Conservation (phyloP, 768 basidiomycete species). For the Suillus variegatus region DNA sequence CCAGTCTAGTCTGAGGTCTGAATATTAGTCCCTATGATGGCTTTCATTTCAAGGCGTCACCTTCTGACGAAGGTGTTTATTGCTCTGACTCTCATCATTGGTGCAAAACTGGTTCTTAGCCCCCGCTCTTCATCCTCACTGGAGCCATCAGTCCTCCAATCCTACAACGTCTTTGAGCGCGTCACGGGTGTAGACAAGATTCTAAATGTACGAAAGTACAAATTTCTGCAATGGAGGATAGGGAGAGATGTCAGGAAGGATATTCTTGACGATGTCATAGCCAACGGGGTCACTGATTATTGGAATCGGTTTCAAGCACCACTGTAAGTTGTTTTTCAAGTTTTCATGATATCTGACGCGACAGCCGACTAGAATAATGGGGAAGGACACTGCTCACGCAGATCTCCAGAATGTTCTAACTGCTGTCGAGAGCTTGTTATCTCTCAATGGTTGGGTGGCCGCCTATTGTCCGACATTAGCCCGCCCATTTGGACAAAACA, state of each 20-base stretch:
- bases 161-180: conserved; percentile 65
- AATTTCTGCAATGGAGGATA: conserved; percentile 85
- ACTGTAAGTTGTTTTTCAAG: conserved; percentile 57
- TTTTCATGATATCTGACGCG: not conserved
- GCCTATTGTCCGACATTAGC: conserved; percentile 90
- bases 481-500: conserved; percentile 95
- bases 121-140: conserved; percentile 16
- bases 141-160: conserved; percentile 39
- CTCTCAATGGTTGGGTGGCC: conserved; percentile 97
- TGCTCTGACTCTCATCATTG: conserved; percentile 21
- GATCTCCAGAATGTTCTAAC: conserved; percentile 89
- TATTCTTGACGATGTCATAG: conserved; percentile 72
- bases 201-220: conserved; percentile 86
- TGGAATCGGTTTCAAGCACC: conserved; percentile 94
- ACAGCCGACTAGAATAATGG: conserved; percentile 57
- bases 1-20: not conserved
- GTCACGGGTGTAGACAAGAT: conserved; percentile 69
- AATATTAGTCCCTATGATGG: conserved; percentile 19
- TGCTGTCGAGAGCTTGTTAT: conserved; percentile 92
- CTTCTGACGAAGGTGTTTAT: conserved; percentile 23
- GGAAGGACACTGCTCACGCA: conserved; percentile 81
- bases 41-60: conserved; percentile 31
- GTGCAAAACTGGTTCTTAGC: conserved; percentile 20
- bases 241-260: conserved; percentile 86
- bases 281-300: conserved; percentile 80